Evolutionary conservation across 352 stramenopile genomes (phyloP).

Genomic region (Globisporangium barbulae): DNA sequence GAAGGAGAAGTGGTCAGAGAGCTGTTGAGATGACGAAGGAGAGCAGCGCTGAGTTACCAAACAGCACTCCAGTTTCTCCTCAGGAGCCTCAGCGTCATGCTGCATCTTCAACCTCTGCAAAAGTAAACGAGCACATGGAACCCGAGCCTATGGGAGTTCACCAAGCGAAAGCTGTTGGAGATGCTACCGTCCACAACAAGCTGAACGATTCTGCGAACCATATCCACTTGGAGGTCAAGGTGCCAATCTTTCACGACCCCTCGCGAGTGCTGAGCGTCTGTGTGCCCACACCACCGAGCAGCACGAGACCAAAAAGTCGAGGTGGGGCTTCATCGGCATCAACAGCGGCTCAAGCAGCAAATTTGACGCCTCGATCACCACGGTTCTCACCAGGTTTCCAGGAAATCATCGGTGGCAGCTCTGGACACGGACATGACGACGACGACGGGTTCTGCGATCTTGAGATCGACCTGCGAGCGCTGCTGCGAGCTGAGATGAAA

Average conservation of each 20-base stretch:
- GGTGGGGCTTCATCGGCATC: not conserved
- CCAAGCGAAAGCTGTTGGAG: not conserved
- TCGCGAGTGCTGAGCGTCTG: not conserved
- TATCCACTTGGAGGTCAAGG: constrained; percentile 12
- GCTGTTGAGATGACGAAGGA: not conserved
- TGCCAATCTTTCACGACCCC: constrained; percentile 5
- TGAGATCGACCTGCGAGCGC: constrained; percentile 22
- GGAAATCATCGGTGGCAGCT: not conserved
- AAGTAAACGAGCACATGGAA: constrained; percentile 6
- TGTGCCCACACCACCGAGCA: constrained; percentile 9
- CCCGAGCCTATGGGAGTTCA: not conserved
- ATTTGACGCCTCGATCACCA: not conserved
- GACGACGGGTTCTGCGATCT: constrained; percentile 7
- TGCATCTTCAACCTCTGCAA: not conserved
- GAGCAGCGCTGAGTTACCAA: not conserved
- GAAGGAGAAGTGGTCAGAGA: not conserved
- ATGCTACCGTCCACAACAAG: not conserved
- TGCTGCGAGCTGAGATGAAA: constrained; percentile 24
- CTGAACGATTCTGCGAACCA: constrained; percentile 7
- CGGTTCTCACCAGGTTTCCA: not conserved
- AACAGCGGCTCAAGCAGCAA: not conserved
- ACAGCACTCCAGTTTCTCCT: not conserved
- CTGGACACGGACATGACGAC: not conserved
- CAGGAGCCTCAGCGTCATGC: not conserved
- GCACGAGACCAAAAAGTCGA: not conserved